These are phyloP conservation scores for Reutealis trisperma DNA, from an alignment of 345 rosid genomes.

Conservation along the genomic window DNA sequence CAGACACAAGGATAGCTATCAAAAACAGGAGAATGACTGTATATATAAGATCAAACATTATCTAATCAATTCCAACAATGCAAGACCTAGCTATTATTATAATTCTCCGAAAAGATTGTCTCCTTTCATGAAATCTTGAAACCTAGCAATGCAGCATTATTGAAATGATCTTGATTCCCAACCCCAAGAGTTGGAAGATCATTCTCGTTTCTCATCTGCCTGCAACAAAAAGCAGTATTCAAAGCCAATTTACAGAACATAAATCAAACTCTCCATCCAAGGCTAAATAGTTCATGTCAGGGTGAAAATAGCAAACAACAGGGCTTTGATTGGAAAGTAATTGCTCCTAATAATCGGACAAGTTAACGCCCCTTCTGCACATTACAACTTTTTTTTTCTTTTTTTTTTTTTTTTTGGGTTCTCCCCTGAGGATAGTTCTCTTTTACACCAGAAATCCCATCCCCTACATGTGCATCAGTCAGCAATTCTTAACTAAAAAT, in stretches of 20 bases:
- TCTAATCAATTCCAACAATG: background rate
- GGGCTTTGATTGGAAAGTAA: background rate
- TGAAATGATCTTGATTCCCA: background rate
- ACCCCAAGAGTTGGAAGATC: slow-evolving; percentile 4
- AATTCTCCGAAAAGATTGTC: background rate
- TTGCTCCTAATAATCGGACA: background rate
- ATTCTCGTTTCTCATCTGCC: background rate
- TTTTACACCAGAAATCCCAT: background rate
- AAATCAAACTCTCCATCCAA: background rate
- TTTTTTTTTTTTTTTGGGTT: background rate
- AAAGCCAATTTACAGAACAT: background rate
- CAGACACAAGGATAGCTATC: background rate
- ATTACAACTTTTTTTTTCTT: background rate
- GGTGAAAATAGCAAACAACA: background rate
- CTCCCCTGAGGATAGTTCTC: background rate
- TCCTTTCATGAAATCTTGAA: background rate
- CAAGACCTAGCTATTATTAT: background rate
- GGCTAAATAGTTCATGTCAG: background rate
- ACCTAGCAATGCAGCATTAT: background rate
- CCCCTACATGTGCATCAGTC: background rate
- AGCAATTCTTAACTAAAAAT: background rate
- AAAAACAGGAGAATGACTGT: background rate
- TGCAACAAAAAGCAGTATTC: background rate
- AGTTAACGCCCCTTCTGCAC: background rate
- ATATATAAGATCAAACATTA: background rate